Conservation (phyloP, 495 filamentous ascomycete genomes). For the Hypoxylon crocopeplum region DNA sequence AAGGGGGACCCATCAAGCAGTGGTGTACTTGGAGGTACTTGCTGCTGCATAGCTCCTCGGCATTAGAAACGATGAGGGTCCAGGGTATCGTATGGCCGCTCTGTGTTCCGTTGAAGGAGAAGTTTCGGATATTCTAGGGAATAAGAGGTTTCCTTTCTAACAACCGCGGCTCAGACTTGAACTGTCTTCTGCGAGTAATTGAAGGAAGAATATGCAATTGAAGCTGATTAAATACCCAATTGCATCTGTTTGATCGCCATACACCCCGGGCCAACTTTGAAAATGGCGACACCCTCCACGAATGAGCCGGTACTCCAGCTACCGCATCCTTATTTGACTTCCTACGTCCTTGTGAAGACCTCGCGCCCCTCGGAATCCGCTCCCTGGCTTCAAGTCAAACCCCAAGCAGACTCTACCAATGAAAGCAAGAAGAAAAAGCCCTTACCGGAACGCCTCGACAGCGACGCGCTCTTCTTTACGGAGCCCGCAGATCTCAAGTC, state of each 20-base stretch:
- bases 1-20: not conserved
- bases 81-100: not conserved
- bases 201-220: slow-evolving; percentile 2
- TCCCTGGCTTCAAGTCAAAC: slow-evolving; percentile 33
- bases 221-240: slow-evolving; percentile 12
- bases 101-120: not conserved
- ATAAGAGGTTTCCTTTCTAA: slow-evolving; percentile 13
- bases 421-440: slow-evolving; percentile 21
- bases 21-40: too few relatives aligned
- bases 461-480: slow-evolving; percentile 48
- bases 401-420: slow-evolving; percentile 10
- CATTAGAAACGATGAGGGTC: too few relatives aligned
- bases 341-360: slow-evolving; percentile 47
- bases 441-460: slow-evolving; percentile 44
- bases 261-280: slow-evolving; percentile 1
- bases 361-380: slow-evolving; percentile 33
- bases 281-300: slow-evolving; percentile 40
- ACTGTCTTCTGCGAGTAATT: not conserved
- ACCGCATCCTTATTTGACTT: slow-evolving; percentile 54
- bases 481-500: slow-evolving; percentile 53
- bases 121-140: not conserved
- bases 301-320: slow-evolving; percentile 52
- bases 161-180: not conserved
- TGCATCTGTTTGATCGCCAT: not conserved
- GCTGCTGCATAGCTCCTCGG: too few relatives aligned